phyloP scores from a whole-genome alignment of 169 alveolate genomes.

The Babesia bovis region DNA sequence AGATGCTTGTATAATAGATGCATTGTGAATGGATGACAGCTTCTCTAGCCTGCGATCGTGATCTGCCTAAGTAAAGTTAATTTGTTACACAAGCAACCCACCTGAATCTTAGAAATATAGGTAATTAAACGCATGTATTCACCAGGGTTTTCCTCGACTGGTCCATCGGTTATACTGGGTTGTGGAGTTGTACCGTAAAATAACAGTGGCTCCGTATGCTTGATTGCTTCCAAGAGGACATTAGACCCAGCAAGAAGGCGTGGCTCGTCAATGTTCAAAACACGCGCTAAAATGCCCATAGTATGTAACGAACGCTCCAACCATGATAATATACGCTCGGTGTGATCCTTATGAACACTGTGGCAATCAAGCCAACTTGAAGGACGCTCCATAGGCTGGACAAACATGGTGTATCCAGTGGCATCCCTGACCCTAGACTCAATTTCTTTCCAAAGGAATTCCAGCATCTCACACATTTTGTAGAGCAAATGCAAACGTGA shows the following conservation, averaged over 20 bases:
- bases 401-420: conserved; percentile 24
- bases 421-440: conserved; percentile 16
- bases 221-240: conserved; percentile 25
- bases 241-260: conserved; percentile 15
- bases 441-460: conserved; percentile 19
- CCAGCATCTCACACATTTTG: conserved; percentile 16
- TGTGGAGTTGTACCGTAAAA: background rate
- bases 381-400: conserved; percentile 30
- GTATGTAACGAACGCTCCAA: conserved; percentile 48
- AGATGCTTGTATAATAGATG: conserved; percentile 39
- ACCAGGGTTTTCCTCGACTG: conserved; percentile 18
- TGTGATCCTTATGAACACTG: conserved; percentile 35
- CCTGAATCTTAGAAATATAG: conserved; percentile 49
- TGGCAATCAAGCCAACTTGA: conserved; percentile 43
- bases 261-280: conserved; percentile 14
- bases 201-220: conserved; percentile 23
- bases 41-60: conserved; percentile 48
- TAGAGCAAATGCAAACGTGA: conserved; percentile 12
- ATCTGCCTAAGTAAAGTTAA: conserved; percentile 11
- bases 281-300: conserved; percentile 20
- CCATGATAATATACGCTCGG: conserved; percentile 47
- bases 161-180: background rate
- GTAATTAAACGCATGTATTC: conserved; percentile 43
- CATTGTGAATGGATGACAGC: conserved; percentile 29
- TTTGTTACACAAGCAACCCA: background rate